Base-by-base conservation (phyloP, 768 basidiomycete species). In the Lentinula lateritia region DNA sequence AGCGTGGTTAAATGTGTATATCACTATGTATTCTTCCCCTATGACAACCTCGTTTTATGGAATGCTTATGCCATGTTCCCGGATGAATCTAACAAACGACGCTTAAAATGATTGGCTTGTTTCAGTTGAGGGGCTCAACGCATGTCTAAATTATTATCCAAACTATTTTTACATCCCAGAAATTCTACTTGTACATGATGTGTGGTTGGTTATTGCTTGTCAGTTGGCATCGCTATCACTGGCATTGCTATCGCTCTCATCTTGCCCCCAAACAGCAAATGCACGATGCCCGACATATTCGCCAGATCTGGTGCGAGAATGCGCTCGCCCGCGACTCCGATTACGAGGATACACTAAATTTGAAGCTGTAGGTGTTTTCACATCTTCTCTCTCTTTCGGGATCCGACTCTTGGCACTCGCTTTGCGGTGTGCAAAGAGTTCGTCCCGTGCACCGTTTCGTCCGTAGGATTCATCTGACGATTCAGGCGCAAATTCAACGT, bases 211-310 rank as follows among this genome's bases (percentile, higher is more conserved):
- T 28, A 34, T 35, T n/a, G 32, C 45, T 4, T 12, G 7, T 62
- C 13, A 42, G 46, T 60, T 65, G 34, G 68, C 68, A 61, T 88
- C 87, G 56, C 81, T 86, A 67, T 92, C 91, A 64, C 90, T 92
- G 13, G 90, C 80, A 67, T 87, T 88, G 69, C 89, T 91, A 66
- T 94, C 92, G 60, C 89, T 93, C 72, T 93, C 92, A 68, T 94
- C 92, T 43, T 92, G 88, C 0, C 92, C 93, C 84, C 86, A 92
- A 10, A 91, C 90, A 18, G 93, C 92, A 67, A 94, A 94, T 7
- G 89, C 87, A 39, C 84, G 77, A 50, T 71, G 80, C 35, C 75
- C 75, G 56, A 67, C 67, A 48, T 73, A 69, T 32, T 82, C 82
- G n/a, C 65, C 67, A 15, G 77, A 78, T 57, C 72, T 71, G 16